Conservation (phyloP, 345 rosid genomes). For the Populus alba region DNA sequence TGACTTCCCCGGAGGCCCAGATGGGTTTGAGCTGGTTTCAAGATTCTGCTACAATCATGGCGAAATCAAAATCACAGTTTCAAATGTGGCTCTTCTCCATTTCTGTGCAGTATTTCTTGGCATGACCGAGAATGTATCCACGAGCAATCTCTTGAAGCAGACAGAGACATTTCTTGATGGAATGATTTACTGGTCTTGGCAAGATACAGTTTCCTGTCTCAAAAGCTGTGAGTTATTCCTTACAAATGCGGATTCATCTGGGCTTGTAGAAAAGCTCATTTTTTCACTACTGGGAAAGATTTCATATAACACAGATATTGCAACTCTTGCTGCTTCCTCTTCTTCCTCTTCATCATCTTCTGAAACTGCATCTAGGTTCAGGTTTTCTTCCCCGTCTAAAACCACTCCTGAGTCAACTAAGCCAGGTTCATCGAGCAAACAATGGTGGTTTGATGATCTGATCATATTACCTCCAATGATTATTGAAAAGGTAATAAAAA, state of each 20-base stretch:
- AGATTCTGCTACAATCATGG: constrained; percentile 69
- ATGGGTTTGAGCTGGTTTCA: constrained; percentile 62
- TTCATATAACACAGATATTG: constrained; percentile 48
- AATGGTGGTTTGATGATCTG: constrained; percentile 81
- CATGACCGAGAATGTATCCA: constrained; percentile 52
- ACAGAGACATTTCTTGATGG: constrained; percentile 57
- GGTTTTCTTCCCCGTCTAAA: constrained; percentile 40
- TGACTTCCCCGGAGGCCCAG: constrained; percentile 64
- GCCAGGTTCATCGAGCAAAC: constrained; percentile 37
- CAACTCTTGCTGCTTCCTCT: constrained; percentile 33
- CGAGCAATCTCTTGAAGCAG: constrained; percentile 53
- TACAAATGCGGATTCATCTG: constrained; percentile 48
- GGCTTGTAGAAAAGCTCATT: constrained; percentile 51
- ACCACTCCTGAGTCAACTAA: constrained; percentile 29
- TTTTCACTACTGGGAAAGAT: constrained; percentile 54
- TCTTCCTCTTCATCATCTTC: constrained; percentile 58
- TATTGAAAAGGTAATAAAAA: constrained; percentile 46
- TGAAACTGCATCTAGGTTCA: constrained; percentile 38
- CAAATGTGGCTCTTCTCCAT: constrained; percentile 53
- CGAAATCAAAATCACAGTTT: constrained; percentile 42
- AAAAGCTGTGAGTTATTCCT: constrained; percentile 59
- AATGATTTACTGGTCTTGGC: constrained; percentile 63
- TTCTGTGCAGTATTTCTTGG: constrained; percentile 63
- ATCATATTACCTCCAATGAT: constrained; percentile 44
- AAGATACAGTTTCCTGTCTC: constrained; percentile 48